Base-by-base conservation (phyloP, 2,329 filamentous ascomycete genomes). In the Botrytis aclada region DNA sequence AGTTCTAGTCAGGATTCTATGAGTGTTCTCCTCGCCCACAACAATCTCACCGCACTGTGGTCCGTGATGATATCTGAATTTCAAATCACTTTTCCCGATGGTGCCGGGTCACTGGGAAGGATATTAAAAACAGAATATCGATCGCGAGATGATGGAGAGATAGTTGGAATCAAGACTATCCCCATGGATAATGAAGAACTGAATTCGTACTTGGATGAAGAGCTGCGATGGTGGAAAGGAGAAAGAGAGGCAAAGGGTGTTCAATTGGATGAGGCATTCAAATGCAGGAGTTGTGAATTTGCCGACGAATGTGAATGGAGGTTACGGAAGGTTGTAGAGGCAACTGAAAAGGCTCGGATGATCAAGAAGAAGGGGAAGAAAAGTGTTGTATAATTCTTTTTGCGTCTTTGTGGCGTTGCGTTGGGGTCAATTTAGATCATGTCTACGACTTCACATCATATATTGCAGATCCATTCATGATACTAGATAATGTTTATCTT, bases 141-240 rank as follows among this genome's bases (percentile, higher is more conserved):
- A 29, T 82, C 81, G 37, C 81, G 84, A 6, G 80, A 80, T 47
- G 82, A 82, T 43, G 87, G 87, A 0, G 80, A 82, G 8, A 79
- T 89, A 16, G 82, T 92, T 12, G 90, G 89, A 37, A 85, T 81
- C 62, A 87, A 88, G 73, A 86, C 86, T 1, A 88, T 96, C 76
- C 84, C 88, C 0, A 93, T 93, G 79, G 91, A 95, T 72, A 84
- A 86, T 0, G 81, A 84, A 1, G 85, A 85, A 4, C 83, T 98
- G 61, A 86, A 90, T 18, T 82, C 81, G 1, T 97, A 97, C 79
- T 81, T 97, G 4, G 80, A 83, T 0, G 86, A 88, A 4, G 90
- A 92, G 75, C 89, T 98, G 87, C 81, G 86, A n/a, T 98, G 94
- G 94, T 98, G 95, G 95, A 89, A 88, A 45, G 95, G 95, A 1